phyloP scores from a whole-genome alignment of 352 stramenopile species.

The Thalassiosira hispida region DNA sequence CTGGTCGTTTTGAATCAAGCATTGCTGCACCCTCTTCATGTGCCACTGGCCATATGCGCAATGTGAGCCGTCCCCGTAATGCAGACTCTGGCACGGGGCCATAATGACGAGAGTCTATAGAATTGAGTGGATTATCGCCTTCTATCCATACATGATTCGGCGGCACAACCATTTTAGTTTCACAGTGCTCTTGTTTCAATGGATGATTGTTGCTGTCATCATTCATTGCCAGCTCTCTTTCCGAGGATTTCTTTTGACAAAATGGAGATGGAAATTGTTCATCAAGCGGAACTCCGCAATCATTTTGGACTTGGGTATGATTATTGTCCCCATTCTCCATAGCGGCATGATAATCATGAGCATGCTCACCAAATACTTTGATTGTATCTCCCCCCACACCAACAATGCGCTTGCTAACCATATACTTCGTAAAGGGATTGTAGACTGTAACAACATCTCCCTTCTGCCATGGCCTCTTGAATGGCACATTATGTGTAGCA shows the following conservation, averaged over 20 bases:
- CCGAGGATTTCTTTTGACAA: constrained; percentile 19
- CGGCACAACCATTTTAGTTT: constrained; percentile 79
- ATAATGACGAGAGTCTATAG: constrained; percentile 94
- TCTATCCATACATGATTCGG: constrained; percentile 95
- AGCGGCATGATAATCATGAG: constrained; percentile 43
- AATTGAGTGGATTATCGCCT: constrained; percentile 96
- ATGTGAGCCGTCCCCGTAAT: constrained; percentile 89
- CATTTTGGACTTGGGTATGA: not conserved
- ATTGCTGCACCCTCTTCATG: not conserved
- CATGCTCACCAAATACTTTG: constrained; percentile 62
- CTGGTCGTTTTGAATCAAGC: not conserved
- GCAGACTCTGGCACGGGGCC: constrained; percentile 92
- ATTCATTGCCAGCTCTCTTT: not conserved
- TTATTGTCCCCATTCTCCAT: constrained; percentile 10
- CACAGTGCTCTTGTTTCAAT: not conserved
- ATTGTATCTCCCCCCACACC: constrained; percentile 67
- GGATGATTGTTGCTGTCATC: not conserved
- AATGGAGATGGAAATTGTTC: constrained; percentile 33
- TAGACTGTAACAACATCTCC: constrained; percentile 74
- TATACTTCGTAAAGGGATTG: constrained; percentile 41
- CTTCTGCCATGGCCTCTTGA: constrained; percentile 34
- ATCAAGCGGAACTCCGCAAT: constrained; percentile 32
- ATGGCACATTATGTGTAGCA: not conserved
- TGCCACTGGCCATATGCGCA: constrained; percentile 84
- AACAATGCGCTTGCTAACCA: constrained; percentile 75